phyloP scores from a whole-genome alignment of 177 flowering plant species.

The Vitis hybrid region DNA sequence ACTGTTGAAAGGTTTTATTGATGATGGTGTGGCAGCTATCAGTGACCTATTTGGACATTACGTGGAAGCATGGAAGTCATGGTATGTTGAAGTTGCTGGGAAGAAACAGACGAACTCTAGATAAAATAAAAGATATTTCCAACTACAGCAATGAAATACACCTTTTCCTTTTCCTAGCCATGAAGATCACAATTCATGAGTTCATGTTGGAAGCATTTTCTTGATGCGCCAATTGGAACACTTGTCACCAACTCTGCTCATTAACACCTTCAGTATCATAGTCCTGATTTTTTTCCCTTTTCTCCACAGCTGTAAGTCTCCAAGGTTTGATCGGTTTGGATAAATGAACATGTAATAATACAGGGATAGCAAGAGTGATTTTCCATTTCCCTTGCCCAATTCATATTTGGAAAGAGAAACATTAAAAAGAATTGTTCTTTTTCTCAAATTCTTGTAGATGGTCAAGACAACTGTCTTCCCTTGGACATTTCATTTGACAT shows the following conservation, averaged over 20 bases:
- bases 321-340: not conserved
- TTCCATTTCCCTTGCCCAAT: not conserved
- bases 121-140: too few relatives aligned
- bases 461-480: too few relatives aligned
- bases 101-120: slow-evolving; percentile 24
- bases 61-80: slow-evolving; percentile 77
- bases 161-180: not conserved
- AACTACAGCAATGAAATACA: slow-evolving; percentile 19
- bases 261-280: not conserved
- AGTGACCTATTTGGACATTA: slow-evolving; percentile 67
- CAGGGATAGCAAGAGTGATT: not conserved
- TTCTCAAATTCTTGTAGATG: too few relatives aligned
- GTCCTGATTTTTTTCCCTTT: not conserved
- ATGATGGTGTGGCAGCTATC: slow-evolving; percentile 52
- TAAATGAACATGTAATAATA: not conserved
- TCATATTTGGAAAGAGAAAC: not conserved
- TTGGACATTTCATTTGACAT: too few relatives aligned
- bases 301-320: slow-evolving; percentile 5
- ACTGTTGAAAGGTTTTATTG: not conserved
- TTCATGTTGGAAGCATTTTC: slow-evolving; percentile 10
- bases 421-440: too few relatives aligned
- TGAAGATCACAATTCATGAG: not conserved
- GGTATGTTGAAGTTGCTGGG: slow-evolving; percentile 60
- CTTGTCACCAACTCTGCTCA: not conserved
- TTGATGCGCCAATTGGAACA: not conserved